Base-by-base conservation (phyloP, 2,329 filamentous ascomycete species). In the Epichloe festucae region DNA sequence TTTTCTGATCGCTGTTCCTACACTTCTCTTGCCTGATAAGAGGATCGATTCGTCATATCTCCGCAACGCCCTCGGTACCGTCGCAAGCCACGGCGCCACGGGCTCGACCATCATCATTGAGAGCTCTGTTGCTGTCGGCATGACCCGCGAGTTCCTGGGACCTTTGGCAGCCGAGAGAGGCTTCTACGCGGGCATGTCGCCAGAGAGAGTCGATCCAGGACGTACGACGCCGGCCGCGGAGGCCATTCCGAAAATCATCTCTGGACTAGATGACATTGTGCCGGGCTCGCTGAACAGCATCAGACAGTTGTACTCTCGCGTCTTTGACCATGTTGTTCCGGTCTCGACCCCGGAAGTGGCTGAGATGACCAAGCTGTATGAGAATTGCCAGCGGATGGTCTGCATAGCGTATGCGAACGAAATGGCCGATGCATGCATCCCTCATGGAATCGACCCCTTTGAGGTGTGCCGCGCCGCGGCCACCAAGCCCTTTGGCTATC, bases 311-410 rank as follows among this genome's bases (percentile, higher is more conserved):
- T 79, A 79, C 59, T 63, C 64, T 2, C 58, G 61, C n/a, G 72
- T 70, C 1, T 78, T 77, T 54, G 65, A 75, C 48, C 59, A 62
- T 0, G 64, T 78, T 5, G 65, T 78, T 6, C 67, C 71, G 0
- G 75, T 78, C 34, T 74, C 73, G 11, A 63, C 62, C 34, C 75
- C 76, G 1, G 76, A 79, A 57, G 74, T 77, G 1, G 76, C 76
- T 1, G 76, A 79, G 60, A 78, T 79, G 73, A 75, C 71, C 55
- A 79, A 79, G 62, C 63, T 79, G 12, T 79, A 77, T 57, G 76
- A 79, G 54, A 79, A 79, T 58, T 79, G 76, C 58, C 74, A 78
- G 58, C 68, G 76, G 2, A 78, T 77, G 71, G 64, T 79, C 12
- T 69, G 69, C 57, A 76, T 77, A 36, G 74, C 76, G 0, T 79